Evolutionary conservation across 352 stramenopile species (phyloP).

Genomic region (Phytophthora tubulina): DNA sequence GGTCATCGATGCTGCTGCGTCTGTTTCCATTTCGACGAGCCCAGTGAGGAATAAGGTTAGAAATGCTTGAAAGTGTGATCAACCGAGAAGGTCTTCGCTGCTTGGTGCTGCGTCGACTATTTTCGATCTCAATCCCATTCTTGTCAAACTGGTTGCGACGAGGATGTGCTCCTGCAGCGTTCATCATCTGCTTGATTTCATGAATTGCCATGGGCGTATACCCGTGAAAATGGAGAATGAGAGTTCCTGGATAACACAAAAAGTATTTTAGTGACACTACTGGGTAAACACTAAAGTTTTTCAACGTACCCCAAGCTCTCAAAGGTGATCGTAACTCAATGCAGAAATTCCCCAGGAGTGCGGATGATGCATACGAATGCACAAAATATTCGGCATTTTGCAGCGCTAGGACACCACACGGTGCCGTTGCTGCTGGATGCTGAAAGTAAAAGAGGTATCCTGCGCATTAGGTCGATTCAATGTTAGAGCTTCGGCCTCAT

Average conservation of each 20-base stretch:
- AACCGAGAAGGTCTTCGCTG: conserved; percentile 34
- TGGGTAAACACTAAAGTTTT: not conserved
- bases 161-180: conserved; percentile 51
- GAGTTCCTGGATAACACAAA: conserved; percentile 49
- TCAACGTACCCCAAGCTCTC: conserved; percentile 60
- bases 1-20: conserved; percentile 50
- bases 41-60: conserved; percentile 45
- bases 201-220: conserved; percentile 51
- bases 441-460: conserved; percentile 88
- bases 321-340: conserved; percentile 73
- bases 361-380: conserved; percentile 78
- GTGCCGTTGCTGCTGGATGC: conserved; percentile 51
- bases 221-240: conserved; percentile 82
- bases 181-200: conserved; percentile 69
- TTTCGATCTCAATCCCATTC: conserved; percentile 30
- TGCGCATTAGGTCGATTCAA: conserved; percentile 24
- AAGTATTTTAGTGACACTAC: not conserved
- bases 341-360: conserved; percentile 74
- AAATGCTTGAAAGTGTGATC: conserved; percentile 50
- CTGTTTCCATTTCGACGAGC: conserved; percentile 43
- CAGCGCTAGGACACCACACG: conserved; percentile 71
- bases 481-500: not conserved
- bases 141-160: conserved; percentile 33
- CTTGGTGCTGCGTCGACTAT: conserved; percentile 22
- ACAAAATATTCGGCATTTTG: conserved; percentile 73